Evolutionary conservation across 108 stramenopile species (phyloP).

Genomic region (Skeletonema menzelii): DNA sequence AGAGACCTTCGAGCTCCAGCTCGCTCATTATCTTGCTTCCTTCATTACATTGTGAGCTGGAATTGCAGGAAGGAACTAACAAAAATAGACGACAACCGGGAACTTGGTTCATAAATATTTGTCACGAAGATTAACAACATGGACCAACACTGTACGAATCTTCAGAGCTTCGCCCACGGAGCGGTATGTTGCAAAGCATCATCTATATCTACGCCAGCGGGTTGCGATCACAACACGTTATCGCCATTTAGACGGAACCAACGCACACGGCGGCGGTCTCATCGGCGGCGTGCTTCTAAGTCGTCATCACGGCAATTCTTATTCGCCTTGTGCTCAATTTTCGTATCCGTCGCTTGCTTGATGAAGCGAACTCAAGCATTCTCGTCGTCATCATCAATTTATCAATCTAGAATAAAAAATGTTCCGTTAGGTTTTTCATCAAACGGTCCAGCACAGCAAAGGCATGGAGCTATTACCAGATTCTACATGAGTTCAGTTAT

Average conservation of each 20-base stretch:
- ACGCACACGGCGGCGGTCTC: neutral
- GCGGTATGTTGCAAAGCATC: neutral
- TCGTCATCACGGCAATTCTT: neutral
- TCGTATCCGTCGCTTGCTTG: neutral
- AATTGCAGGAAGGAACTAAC: neutral
- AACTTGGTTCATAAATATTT: neutral
- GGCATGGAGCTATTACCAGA: neutral
- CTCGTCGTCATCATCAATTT: neutral
- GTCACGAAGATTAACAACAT: neutral
- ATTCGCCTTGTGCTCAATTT: neutral
- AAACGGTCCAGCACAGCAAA: neutral
- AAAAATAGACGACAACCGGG: neutral
- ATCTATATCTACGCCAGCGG: neutral
- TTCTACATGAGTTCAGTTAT: conserved; percentile 22
- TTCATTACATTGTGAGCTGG: neutral
- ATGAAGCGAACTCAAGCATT: conserved; percentile 14
- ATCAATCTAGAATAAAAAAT: neutral
- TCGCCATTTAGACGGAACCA: neutral
- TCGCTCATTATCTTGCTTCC: neutral
- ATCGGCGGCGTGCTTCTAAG: neutral
- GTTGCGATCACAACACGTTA: neutral
- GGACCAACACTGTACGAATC: neutral
- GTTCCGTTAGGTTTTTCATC: neutral
- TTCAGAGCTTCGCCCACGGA: neutral
- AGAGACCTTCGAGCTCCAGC: neutral